Percentiles rank a stretch among this genome's conserved stretches.
Conservation (phyloP, 2,329 filamentous ascomycete genomes). For the Verticillium longisporum region DNA sequence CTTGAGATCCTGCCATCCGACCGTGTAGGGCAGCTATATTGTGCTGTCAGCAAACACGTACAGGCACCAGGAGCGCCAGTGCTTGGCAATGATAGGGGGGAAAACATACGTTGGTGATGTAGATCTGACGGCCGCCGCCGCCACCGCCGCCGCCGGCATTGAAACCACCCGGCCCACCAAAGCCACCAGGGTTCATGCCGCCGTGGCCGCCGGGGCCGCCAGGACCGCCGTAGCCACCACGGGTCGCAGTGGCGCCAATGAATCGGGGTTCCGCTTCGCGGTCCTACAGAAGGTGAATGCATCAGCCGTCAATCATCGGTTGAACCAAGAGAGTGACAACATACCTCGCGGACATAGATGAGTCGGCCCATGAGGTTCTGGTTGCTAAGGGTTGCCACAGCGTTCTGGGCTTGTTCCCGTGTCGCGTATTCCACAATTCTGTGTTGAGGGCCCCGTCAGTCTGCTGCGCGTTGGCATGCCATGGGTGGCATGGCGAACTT, state of each 20-base stretch:
- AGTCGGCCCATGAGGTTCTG: constrained; percentile 98
- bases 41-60: constrained; percentile 59
- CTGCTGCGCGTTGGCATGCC: not conserved
- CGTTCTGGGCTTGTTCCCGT: constrained; percentile 96
- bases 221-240: constrained; percentile 55
- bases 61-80: constrained; percentile 57
- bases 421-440: constrained; percentile 99
- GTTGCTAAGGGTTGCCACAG: constrained; percentile 96
- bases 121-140: constrained; percentile 80
- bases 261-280: constrained; percentile 97
- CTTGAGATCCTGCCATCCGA: constrained; percentile 98
- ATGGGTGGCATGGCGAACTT: constrained; percentile 37
- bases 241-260: constrained; percentile 62
- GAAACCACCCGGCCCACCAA: constrained; percentile 44
- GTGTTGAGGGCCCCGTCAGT: constrained; percentile 21
- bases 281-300: constrained; percentile 51
- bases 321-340: constrained; percentile 13
- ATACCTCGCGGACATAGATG: constrained; percentile 95
- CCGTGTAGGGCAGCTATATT: constrained; percentile 83
- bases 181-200: constrained; percentile 47
- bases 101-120: constrained; percentile 91
- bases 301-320: constrained; percentile 9
- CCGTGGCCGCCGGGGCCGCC: constrained; percentile 38
- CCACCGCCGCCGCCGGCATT: constrained; percentile 38
- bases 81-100: constrained; percentile 16